Evolutionary conservation across 192 early-diverging fungal species (phyloP).

Genomic region (Spizellomyces punctatus): DNA sequence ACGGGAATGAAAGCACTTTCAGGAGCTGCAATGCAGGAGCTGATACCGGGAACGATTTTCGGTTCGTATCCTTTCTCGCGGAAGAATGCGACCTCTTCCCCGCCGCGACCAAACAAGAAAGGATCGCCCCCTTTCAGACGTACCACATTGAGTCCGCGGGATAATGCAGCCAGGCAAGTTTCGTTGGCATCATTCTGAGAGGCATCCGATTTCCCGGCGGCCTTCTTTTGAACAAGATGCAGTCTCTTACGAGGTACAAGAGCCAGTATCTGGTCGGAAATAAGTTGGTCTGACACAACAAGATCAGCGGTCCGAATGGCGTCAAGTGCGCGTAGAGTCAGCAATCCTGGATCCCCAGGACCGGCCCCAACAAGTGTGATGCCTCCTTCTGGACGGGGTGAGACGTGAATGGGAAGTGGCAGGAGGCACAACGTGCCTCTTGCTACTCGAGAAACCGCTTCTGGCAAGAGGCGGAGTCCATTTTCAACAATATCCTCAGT

Average conservation of each 20-base stretch:
- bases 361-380: constrained; percentile 79
- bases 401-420: constrained; percentile 22
- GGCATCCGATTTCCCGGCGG: constrained; percentile 57
- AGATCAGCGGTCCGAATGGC: constrained; percentile 72
- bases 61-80: constrained; percentile 63
- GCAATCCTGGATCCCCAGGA: constrained; percentile 77
- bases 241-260: constrained; percentile 60
- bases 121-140: constrained; percentile 92
- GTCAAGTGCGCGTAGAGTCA: constrained; percentile 57
- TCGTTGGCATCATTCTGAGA: constrained; percentile 77
- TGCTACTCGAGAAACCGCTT: constrained; percentile 3
- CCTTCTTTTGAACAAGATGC: no score
- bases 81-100: constrained; percentile 77
- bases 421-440: constrained; percentile 7
- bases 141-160: constrained; percentile 69
- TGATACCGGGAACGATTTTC: constrained; percentile 75
- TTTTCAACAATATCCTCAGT: constrained; percentile 19
- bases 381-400: constrained; percentile 11
- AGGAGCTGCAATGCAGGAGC: constrained; percentile 76
- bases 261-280: constrained; percentile 42
- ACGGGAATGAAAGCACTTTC: constrained; percentile 75
- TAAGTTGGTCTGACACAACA: constrained; percentile 72
- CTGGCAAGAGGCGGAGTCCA: constrained; percentile 20
- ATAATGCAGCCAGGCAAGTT: constrained; percentile 71
- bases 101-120: constrained; percentile 90